phyloP scores from a whole-genome alignment of 192 early-diverging fungal species.

The Entophlyctis luteolus region DNA sequence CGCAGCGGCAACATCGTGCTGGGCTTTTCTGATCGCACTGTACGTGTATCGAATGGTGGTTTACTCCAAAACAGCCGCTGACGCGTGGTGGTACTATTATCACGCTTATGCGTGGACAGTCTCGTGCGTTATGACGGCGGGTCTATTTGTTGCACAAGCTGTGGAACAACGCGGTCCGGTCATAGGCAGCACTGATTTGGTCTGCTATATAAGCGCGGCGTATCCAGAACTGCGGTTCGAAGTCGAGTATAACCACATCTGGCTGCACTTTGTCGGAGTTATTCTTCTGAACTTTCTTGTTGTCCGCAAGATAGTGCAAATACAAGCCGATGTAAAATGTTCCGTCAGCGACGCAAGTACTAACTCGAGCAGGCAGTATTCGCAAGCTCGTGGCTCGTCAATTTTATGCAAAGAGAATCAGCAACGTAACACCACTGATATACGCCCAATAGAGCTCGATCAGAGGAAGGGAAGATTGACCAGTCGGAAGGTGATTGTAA shows the following conservation, averaged over 20 bases:
- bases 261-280: neutral
- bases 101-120: neutral
- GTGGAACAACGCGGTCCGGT: neutral
- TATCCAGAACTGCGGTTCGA: constrained; percentile 5
- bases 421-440: neutral
- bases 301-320: neutral
- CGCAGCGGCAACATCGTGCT: neutral
- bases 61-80: neutral
- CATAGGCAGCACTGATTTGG: neutral
- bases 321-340: neutral
- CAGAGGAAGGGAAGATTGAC: neutral
- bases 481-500: neutral
- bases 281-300: neutral
- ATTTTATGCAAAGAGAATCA: neutral
- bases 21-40: neutral
- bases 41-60: neutral
- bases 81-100: neutral
- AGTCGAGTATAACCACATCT: neutral
- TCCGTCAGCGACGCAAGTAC: neutral
- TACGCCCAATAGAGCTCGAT: neutral
- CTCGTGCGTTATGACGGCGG: neutral
- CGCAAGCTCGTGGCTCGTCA: neutral
- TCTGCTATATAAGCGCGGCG: neutral
- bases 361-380: neutral
- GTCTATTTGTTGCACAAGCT: neutral